Evolutionary conservation across 768 basidiomycete genomes (phyloP).

Genomic region (Galerina marginata): DNA sequence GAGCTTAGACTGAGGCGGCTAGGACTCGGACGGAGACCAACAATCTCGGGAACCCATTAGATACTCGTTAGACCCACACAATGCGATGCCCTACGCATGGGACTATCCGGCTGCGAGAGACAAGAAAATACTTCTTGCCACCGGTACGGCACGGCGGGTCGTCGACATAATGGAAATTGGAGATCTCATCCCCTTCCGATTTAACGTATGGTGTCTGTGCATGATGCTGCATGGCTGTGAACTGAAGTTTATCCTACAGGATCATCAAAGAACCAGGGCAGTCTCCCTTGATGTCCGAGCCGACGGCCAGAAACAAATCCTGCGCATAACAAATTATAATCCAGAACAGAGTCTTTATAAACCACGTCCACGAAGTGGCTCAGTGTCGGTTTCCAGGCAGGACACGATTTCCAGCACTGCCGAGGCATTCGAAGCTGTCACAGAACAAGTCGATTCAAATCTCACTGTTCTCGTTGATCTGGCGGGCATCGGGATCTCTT

Average conservation of each 20-base stretch:
- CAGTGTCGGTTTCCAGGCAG: constrained; percentile 57
- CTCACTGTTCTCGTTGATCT: constrained; percentile 76
- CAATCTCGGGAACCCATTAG: constrained; percentile 44
- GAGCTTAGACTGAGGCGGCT: constrained; percentile 1
- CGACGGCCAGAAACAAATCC: constrained; percentile 81
- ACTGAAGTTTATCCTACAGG: constrained; percentile 35
- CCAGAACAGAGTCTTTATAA: constrained; percentile 89
- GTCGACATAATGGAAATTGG: constrained; percentile 98
- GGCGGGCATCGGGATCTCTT: constrained; percentile 90
- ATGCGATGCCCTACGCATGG: constrained; percentile 82
- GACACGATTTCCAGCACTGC: constrained; percentile 72
- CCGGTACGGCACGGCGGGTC: constrained; percentile 63
- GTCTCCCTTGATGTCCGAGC: constrained; percentile 94
- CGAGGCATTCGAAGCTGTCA: constrained; percentile 86
- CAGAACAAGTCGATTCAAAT: constrained; percentile 71
- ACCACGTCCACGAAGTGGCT: constrained; percentile 59
- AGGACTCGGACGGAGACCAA: constrained; percentile 52
- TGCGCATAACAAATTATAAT: constrained; percentile 87
- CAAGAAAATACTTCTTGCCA: constrained; percentile 74
- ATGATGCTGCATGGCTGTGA: neutral
- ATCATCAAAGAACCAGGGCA: constrained; percentile 58
- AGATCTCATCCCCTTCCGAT: constrained; percentile 86
- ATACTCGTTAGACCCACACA: constrained; percentile 65
- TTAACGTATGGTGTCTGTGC: constrained; percentile 55
- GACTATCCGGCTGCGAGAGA: constrained; percentile 85